phyloP scores from a whole-genome alignment of 179 eudicot species.

The Beta macrorhiza region DNA sequence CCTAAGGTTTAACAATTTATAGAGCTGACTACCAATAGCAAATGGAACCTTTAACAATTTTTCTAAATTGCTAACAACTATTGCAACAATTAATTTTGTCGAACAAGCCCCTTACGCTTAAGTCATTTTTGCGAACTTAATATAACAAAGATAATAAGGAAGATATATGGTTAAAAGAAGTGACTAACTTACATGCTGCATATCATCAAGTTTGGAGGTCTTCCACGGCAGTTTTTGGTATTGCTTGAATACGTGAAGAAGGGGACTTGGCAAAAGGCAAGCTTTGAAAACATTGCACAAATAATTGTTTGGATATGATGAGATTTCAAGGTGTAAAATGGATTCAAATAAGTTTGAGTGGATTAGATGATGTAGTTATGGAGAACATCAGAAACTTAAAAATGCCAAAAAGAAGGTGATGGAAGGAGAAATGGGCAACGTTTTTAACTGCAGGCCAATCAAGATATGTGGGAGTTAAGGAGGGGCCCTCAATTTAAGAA shows the following conservation, averaged over 20 bases:
- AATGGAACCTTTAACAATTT: no score
- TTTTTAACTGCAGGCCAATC: slow-evolving; percentile 9
- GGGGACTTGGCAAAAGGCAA: slow-evolving; percentile 12
- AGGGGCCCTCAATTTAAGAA: slow-evolving; percentile 2
- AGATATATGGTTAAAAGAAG: not conserved
- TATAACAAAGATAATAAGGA: not conserved
- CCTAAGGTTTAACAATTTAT: no score
- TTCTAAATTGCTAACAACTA: no score
- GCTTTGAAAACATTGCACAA: slow-evolving; percentile 22
- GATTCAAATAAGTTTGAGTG: not conserved
- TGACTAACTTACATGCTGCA: slow-evolving; percentile 26
- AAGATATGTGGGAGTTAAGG: not conserved
- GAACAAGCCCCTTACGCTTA: not conserved
- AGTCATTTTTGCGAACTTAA: not conserved
- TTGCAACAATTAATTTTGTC: not conserved
- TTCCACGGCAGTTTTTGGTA: slow-evolving; percentile 7
- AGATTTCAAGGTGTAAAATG: not conserved
- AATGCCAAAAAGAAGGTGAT: slow-evolving; percentile 23
- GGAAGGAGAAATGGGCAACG: slow-evolving; percentile 19
- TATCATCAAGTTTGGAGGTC: slow-evolving; percentile 1
- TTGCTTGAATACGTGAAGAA: slow-evolving; percentile 5
- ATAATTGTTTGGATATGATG: not conserved
- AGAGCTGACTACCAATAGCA: no score
- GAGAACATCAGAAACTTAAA: not conserved
- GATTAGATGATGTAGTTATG: not conserved